These are phyloP conservation scores for Endotrypanum monterogeii DNA, from an alignment of 208 protist species.

Conservation along the genomic window DNA sequence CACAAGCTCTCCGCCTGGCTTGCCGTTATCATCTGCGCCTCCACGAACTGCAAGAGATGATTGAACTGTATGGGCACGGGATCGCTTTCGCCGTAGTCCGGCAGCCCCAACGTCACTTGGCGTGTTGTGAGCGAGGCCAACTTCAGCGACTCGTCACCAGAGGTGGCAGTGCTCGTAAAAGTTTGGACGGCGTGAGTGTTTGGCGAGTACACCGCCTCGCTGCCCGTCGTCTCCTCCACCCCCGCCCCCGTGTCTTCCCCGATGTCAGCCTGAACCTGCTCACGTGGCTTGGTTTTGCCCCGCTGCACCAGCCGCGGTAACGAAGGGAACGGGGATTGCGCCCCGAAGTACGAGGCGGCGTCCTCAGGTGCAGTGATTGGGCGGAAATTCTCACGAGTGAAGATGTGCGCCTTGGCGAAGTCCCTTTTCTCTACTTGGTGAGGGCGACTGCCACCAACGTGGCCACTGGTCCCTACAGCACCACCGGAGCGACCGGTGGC, in stretches of 20 bases:
- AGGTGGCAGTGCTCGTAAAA: slow-evolving; percentile 21
- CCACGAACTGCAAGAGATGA: slow-evolving; percentile 77
- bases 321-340: slow-evolving; percentile 16
- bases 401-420: slow-evolving; percentile 63
- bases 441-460: slow-evolving; percentile 6
- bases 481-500: not conserved
- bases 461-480: not conserved
- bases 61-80: slow-evolving; percentile 73
- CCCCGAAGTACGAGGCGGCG: slow-evolving; percentile 18
- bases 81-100: slow-evolving; percentile 36
- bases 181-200: not conserved
- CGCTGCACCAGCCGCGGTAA: slow-evolving; percentile 16
- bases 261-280: not conserved
- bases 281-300: slow-evolving; percentile 1
- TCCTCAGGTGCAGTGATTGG: slow-evolving; percentile 72
- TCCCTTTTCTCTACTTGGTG: slow-evolving; percentile 42
- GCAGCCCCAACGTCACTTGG: slow-evolving; percentile 56
- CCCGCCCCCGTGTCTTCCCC: not conserved
- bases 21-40: slow-evolving; percentile 80
- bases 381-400: slow-evolving; percentile 57
- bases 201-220: slow-evolving; percentile 2
- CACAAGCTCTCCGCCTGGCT: slow-evolving; percentile 74
- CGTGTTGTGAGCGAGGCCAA: slow-evolving; percentile 63
- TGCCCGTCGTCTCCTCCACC: not conserved
- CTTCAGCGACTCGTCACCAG: slow-evolving; percentile 63